These are phyloP conservation scores for Eimeria acervulina DNA, from an alignment of 169 alveolate genomes.

Conservation along the genomic window DNA sequence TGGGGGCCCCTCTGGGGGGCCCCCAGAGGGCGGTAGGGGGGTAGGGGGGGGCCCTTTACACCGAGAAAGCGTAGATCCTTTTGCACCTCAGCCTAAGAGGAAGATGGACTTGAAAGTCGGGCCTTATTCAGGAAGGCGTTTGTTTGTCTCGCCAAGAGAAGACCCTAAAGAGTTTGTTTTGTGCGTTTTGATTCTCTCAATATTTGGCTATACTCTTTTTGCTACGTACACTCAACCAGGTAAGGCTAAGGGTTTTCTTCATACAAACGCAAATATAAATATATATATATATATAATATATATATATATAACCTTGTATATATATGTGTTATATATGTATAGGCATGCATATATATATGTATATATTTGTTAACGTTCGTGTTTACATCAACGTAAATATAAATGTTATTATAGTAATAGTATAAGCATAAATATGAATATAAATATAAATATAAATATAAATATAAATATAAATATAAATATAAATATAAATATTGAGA, in stretches of 20 bases:
- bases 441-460: too few relatives aligned
- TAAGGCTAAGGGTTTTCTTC: background rate
- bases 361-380: too few relatives aligned
- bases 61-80: slow-evolving; percentile 37
- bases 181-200: slow-evolving; percentile 1
- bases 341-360: too few relatives aligned
- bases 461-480: too few relatives aligned
- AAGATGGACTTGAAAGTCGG: slow-evolving; percentile 77
- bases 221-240: slow-evolving; percentile 19
- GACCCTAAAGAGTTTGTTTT: slow-evolving; percentile 76
- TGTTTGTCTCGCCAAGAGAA: slow-evolving; percentile 72
- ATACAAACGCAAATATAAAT: too few relatives aligned
- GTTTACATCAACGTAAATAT: too few relatives aligned
- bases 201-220: slow-evolving; percentile 49
- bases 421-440: too few relatives aligned
- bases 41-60: slow-evolving; percentile 7
- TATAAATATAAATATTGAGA: too few relatives aligned
- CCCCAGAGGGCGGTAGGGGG: background rate
- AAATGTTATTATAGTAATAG: too few relatives aligned
- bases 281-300: too few relatives aligned
- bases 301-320: too few relatives aligned
- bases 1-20: background rate
- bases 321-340: too few relatives aligned
- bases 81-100: slow-evolving; percentile 53
- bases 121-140: slow-evolving; percentile 75